Percentiles rank a stretch among this genome's conserved stretches.
These are phyloP conservation scores for Pyrenophora teres DNA, from an alignment of 2,329 filamentous ascomycete species.

Conservation along the genomic window DNA sequence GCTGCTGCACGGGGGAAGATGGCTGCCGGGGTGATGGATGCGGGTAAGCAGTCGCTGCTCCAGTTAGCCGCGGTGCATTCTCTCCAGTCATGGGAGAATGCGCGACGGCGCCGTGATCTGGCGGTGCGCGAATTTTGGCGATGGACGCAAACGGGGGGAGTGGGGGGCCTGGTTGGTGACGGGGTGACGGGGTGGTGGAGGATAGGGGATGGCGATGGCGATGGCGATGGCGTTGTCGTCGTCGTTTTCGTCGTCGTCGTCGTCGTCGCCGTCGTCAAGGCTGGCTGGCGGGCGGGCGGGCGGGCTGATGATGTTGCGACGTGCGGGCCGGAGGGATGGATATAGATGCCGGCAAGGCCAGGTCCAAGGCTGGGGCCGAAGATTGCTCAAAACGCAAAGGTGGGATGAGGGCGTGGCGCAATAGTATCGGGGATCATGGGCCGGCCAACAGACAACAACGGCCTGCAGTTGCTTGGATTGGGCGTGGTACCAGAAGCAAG, in stretches of 20 bases:
- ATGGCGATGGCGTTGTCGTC: not conserved
- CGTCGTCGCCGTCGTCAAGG: not conserved
- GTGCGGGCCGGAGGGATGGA: conserved; percentile 10
- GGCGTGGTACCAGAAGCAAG: conserved; percentile 12
- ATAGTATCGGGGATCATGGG: not conserved
- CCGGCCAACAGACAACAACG: not conserved
- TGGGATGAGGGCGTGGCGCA: conserved; percentile 2
- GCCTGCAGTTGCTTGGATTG: conserved; percentile 10
- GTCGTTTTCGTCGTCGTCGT: conserved; percentile 1
- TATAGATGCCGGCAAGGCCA: not conserved
- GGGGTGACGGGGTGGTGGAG: not conserved
- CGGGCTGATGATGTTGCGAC: not conserved
- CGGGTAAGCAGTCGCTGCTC: conserved; percentile 18
- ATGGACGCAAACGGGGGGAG: conserved; percentile 2
- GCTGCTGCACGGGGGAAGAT: conserved; percentile 26
- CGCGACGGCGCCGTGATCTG: conserved; percentile 31
- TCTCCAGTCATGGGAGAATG: conserved; percentile 25
- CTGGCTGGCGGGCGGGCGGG: no score
- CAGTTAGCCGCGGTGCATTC: conserved; percentile 30
- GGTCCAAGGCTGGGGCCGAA: conserved; percentile 5
- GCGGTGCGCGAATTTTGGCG: conserved; percentile 40
- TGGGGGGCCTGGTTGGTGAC: not conserved
- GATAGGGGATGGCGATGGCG: not conserved
- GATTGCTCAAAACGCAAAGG: conserved; percentile 4
- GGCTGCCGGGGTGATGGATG: conserved; percentile 24